Base-by-base conservation (phyloP, 345 rosid species). In the Eucalyptus albens region DNA sequence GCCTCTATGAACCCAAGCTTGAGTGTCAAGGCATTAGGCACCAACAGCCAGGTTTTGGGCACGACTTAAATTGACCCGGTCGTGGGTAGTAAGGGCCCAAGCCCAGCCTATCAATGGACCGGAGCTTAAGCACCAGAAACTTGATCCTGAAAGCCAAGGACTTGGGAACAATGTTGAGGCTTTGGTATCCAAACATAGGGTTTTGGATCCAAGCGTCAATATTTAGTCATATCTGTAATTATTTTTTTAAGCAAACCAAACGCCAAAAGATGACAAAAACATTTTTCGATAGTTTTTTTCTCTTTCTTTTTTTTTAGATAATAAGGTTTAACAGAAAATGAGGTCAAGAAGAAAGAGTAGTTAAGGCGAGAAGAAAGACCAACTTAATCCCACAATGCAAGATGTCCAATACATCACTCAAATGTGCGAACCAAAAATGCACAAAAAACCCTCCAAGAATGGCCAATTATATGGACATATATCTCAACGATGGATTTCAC, bases 261-360 rank as follows among this genome's bases (percentile, higher is more conserved):
- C 0, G 13, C 13, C 3, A 1, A 10, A 56, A 56, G 0, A 24
- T 22, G 24, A 10, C 0, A 56, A 22, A 9, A 56, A 56, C 4
- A 22, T 4, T 24, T 55, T 55, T 10, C 14, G 2, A 56, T 26
- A 4, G 13, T 22, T 9, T 55, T 21, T 53, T 16, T 7, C 8
- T 56, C 11, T 24, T 56, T 14, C 6, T 8, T 55, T 56, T 55
- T 55, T 22, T 56, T 4, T 4, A 56, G 62, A 56, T 56, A 24
- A 10, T 19, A 56, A 26, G 62, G 62, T 1, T 24, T 26, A 24
- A 22, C 11, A 56, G 62, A 67, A 67, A 67, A 31, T 31, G 40
- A 67, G 40, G 80, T 67, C 40, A 67, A 67, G 80, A 15, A 65
- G 72, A 65, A 65, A 65, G 17, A 29, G 6, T n/a, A 15, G 40